Evolutionary conservation across 371 early-diverging fungal species (phyloP), one percentile per base, ranked within the genome.

Genomic region (Syncephalastrum sp.): DNA sequence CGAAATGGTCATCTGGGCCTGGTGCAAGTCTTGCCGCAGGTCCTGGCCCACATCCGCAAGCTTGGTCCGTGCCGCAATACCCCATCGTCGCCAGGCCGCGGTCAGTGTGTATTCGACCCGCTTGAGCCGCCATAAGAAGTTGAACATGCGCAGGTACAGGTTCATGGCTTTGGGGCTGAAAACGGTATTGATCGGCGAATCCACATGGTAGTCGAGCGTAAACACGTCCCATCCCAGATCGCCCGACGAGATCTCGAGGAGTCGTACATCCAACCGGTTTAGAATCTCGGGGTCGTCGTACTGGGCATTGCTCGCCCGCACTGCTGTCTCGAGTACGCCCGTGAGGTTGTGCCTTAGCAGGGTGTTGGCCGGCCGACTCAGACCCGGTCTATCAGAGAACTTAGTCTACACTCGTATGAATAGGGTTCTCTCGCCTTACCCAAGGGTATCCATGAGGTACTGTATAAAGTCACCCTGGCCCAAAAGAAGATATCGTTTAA

Each of bases 381-480:
- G 76, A 23, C 80, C 82, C 16, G 72, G 59, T 47, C 83, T 81
- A 23, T 25, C 14, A 43, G 15, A 58, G 45, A 52, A 29, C 17
- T 21, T 1, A 24, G 14, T 16, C 16, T 17, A 44, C 42, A 43
- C 21, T 17, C 19, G 47, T 50, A 48, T 16, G 27, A 21, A 14
- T 21, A n/a, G 23, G 42, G 45, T 57, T 50, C 27, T 53, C 17
- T 53, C 12, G 17, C 27, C 24, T 47, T 81, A 91, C 88, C 89
- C 88, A 42, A 97, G 63, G 17, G 82, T 79, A 59, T 91, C 93
- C 88, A 96, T 88, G 41, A 98, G 69, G 52, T 85, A 83, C 59
- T 92, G 91, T 45, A 94, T 88, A 75, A 97, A 96, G 63, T 98
- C 97, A n/a, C 97, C 98, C 69, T 96, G 94, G 42, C 92, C 95